These are phyloP conservation scores for Colletotrichum orbiculare DNA, from an alignment of 2,329 filamentous ascomycete species.

Conservation along the genomic window DNA sequence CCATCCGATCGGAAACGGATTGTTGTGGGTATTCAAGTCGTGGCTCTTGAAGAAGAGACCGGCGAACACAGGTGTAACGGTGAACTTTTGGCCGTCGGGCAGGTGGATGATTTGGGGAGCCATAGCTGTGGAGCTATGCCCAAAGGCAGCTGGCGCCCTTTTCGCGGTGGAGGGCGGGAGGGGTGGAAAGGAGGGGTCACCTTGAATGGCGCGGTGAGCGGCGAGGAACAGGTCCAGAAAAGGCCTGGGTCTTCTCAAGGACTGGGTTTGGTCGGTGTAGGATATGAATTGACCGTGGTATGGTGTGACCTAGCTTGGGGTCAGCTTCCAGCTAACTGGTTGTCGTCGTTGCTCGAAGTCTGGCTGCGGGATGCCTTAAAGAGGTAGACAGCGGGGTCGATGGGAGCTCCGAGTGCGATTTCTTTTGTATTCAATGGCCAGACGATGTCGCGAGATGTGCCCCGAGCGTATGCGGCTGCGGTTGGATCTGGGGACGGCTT, in stretches of 20 bases:
- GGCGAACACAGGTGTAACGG: constrained; percentile 88
- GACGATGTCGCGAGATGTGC: constrained; percentile 11
- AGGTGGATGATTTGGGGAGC: constrained; percentile 69
- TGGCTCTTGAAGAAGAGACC: constrained; percentile 90
- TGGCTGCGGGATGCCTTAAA: background rate
- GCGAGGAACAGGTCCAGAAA: too few relatives aligned
- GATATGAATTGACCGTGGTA: background rate
- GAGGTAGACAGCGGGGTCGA: constrained; percentile 31
- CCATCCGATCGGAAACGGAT: constrained; percentile 87
- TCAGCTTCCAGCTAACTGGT: background rate
- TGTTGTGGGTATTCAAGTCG: constrained; percentile 75
- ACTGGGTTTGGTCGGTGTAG: background rate
- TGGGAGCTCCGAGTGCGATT: constrained; percentile 13
- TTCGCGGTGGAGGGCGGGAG: constrained; percentile 6
- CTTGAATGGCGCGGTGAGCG: background rate
- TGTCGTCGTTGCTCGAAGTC: background rate
- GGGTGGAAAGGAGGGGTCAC: background rate
- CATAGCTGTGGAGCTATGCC: constrained; percentile 42
- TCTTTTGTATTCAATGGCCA: constrained; percentile 19
- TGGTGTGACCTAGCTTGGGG: background rate
- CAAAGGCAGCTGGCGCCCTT: background rate
- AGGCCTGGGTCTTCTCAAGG: too few relatives aligned
- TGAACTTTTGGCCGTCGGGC: constrained; percentile 88
- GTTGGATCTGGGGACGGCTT: constrained; percentile 30
- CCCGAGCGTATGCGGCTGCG: constrained; percentile 13